Evolutionary conservation across 345 rosid genomes (phyloP).

Genomic region (Bruguiera gymnorhiza): DNA sequence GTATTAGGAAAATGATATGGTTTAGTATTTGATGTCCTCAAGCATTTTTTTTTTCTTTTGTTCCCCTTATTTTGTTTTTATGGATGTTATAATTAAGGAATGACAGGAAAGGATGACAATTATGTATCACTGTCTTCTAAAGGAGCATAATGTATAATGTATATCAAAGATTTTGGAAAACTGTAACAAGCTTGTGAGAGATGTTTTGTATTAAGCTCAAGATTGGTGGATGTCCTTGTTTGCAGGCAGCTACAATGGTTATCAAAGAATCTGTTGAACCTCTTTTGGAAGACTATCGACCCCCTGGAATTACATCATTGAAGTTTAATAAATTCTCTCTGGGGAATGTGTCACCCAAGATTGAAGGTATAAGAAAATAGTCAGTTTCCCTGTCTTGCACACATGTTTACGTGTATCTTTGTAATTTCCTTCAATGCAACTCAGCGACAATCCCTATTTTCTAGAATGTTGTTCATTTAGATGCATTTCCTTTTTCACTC

Average conservation of each 20-base stretch:
- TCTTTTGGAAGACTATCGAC: slow-evolving; percentile 88
- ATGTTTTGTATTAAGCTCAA: slow-evolving; percentile 7
- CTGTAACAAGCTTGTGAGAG: background rate
- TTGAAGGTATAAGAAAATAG: slow-evolving; percentile 66
- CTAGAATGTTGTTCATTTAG: no score
- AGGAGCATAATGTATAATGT: background rate
- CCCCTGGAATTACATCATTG: slow-evolving; percentile 87
- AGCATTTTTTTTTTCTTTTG: no score
- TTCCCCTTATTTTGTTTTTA: no score
- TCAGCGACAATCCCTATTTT: no score
- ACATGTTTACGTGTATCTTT: no score
- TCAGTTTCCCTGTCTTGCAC: slow-evolving; percentile 1
- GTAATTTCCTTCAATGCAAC: no score
- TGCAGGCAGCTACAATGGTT: slow-evolving; percentile 86
- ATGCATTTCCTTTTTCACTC: no score
- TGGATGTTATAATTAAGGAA: no score
- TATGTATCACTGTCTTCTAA: background rate
- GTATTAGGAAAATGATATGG: no score
- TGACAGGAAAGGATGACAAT: no score
- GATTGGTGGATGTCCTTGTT: slow-evolving; percentile 27
- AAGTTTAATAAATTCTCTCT: slow-evolving; percentile 85
- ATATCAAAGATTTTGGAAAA: background rate
- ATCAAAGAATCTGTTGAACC: slow-evolving; percentile 98
- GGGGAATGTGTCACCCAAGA: slow-evolving; percentile 95
- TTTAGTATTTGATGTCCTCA: no score